Base-by-base conservation (phyloP, 2,329 filamentous ascomycete species). In the Alternaria metachromatica region DNA sequence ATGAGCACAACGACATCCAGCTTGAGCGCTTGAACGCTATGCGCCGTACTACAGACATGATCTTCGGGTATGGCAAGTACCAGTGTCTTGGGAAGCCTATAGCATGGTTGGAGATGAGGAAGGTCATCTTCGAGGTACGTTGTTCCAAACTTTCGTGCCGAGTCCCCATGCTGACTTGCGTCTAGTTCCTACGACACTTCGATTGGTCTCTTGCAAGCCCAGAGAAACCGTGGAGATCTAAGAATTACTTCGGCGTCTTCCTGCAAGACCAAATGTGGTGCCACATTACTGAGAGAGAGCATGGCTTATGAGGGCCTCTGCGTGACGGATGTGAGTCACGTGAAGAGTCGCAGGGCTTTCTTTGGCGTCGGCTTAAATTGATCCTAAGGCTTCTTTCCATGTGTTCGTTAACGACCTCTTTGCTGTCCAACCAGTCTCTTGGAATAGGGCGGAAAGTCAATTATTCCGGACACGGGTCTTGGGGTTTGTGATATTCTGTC, bases 101-200 rank as follows among this genome's bases (percentile, higher is more conserved):
- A 15, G 77, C 76, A 5, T 74, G 70, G 69, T 60, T 80, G 55
- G 75, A 80, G 65, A 70, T 78, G 9, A 74, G 69, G 30, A 80
- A 80, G 62, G 68, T 80, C 1, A 73, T 80, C 41, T 79, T 82
- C 4, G 82, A 85, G 79, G 81, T 82, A 50, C n/a, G 64, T 63
- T 12, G 1, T 6, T 33, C 12, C 13, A n/a, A 2, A 30, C 4
- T 25, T 44, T 53, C 6, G 5, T 3, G 15, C 1, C 9, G 13
- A 2, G 15, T 5, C 20, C 20, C 15, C 2, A 33, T 18, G 37
- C 20, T 62, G 2, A 53, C 28, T 33, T 6, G 25, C 12, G 5
- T 12, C 12, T 72, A 51, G 67, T 65, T 73, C 15, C 25, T 74
- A 23, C 54, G 72, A 1, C 57, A 75, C 51, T 74, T 75, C 30